Conservation (phyloP, 805 yeast genomes). For the Wickerhamiella parazyma region DNA sequence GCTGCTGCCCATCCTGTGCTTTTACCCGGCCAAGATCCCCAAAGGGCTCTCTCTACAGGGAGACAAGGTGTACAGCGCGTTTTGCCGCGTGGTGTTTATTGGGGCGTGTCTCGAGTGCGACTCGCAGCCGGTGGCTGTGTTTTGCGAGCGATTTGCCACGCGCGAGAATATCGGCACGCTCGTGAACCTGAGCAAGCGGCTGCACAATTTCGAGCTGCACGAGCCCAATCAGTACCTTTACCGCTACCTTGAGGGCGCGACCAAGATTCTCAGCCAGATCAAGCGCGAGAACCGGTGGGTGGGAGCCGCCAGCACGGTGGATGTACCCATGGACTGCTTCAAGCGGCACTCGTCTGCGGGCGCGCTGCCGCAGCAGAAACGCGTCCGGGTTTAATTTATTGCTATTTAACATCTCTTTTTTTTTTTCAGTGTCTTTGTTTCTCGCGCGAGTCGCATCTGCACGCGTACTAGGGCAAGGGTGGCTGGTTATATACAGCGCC, state of each 20-base stretch:
- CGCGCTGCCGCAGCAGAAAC: not conserved
- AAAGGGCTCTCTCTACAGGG: not conserved
- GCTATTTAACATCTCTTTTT: no score
- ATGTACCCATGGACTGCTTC: not conserved
- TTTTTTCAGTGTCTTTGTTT: no score
- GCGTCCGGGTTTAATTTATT: not conserved
- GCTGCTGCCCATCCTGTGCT: not conserved
- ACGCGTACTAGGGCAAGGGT: not conserved
- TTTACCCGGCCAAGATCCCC: not conserved
- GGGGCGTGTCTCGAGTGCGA: not conserved
- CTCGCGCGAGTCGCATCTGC: not conserved
- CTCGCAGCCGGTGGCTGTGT: not conserved
- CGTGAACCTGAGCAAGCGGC: not conserved
- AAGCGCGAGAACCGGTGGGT: not conserved
- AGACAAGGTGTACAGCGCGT: not conserved
- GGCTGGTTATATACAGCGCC: not conserved
- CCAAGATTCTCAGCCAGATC: not conserved
- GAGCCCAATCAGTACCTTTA: not conserved
- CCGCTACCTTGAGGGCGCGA: not conserved
- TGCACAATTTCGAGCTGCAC: conserved; percentile 4
- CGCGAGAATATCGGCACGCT: not conserved
- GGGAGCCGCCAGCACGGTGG: not conserved
- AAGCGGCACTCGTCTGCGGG: not conserved
- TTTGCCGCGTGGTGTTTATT: not conserved
- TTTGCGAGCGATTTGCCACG: not conserved